Conservation (phyloP, 1,284 basidiomycete genomes). For the Meira nashicola region DNA sequence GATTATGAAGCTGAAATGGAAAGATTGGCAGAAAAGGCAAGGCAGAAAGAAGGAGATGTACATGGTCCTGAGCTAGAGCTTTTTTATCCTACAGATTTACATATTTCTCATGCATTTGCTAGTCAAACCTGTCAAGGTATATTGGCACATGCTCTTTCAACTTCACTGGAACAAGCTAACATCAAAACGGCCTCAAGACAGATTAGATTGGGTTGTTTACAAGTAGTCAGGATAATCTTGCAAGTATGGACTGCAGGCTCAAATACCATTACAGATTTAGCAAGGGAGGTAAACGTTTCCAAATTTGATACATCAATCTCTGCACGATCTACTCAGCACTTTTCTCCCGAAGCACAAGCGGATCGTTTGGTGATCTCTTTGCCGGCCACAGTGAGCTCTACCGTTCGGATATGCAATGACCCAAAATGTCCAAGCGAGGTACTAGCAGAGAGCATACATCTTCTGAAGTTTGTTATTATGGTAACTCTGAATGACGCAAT, state of each 20-base stretch:
- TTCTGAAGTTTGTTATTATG: too few species aligned
- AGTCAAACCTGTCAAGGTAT: background rate
- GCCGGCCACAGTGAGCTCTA: constrained; percentile 5
- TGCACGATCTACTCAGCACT: background rate
- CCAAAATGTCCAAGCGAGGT: background rate
- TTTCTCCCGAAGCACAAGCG: background rate
- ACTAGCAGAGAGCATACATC: background rate
- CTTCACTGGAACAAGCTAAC: constrained; percentile 9
- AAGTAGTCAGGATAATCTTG: constrained; percentile 8
- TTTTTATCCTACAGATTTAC: background rate
- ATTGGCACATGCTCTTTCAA: constrained; percentile 13
- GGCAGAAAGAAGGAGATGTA: background rate
- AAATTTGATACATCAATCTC: too few species aligned
- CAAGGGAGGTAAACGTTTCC: background rate
- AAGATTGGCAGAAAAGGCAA: background rate
- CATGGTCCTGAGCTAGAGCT: background rate
- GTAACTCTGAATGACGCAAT: too few species aligned
- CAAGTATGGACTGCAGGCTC: constrained; percentile 5
- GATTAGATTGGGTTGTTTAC: background rate
- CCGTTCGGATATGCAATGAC: background rate
- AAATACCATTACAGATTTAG: background rate
- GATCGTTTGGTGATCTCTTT: constrained; percentile 6
- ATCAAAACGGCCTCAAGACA: background rate
- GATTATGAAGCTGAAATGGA: constrained; percentile 12
- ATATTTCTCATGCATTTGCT: background rate